phyloP scores from a whole-genome alignment of 2,329 filamentous ascomycete species.

The Acrodontium crateriforme region DNA sequence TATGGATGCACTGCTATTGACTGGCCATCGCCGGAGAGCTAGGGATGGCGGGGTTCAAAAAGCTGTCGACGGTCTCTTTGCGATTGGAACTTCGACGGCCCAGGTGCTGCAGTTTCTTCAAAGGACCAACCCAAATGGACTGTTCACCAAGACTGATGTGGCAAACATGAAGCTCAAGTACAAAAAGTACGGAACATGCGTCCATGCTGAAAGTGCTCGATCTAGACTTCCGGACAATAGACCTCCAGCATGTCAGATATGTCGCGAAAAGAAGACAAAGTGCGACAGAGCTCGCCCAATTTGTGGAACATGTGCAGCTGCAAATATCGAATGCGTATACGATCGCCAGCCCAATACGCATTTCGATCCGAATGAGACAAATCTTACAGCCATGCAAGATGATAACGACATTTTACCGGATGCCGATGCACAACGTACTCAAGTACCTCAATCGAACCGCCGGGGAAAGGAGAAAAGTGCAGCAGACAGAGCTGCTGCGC shows the following conservation, averaged over 20 bases:
- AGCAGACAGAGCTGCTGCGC: background rate
- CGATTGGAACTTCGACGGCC: conserved; percentile 17
- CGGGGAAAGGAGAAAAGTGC: too few species aligned
- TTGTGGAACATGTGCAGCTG: conserved; percentile 13
- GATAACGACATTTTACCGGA: background rate
- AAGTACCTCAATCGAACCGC: background rate
- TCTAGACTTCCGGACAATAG: conserved; percentile 5
- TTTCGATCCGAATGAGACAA: too few species aligned
- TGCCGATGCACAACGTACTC: conserved; percentile 1
- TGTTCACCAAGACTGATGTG: conserved; percentile 22
- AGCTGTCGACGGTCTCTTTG: conserved; percentile 20
- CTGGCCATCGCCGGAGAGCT: conserved; percentile 19
- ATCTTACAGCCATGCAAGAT: conserved; percentile 4
- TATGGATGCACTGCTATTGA: conserved; percentile 14
- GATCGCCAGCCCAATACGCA: conserved; percentile 12
- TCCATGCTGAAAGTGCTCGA: too few species aligned
- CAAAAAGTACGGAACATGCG: conserved; percentile 20
- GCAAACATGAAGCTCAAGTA: conserved; percentile 24
- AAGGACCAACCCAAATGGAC: conserved; percentile 18
- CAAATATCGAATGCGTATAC: conserved; percentile 12
- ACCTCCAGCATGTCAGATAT: conserved; percentile 15
- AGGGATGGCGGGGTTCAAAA: conserved; percentile 18
- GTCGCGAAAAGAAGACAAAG: conserved; percentile 15
- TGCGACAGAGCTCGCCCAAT: conserved; percentile 15
- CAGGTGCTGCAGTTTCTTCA: conserved; percentile 21